Conservation (phyloP, 306 rosid genomes). For the Castanospermum australe region DNA sequence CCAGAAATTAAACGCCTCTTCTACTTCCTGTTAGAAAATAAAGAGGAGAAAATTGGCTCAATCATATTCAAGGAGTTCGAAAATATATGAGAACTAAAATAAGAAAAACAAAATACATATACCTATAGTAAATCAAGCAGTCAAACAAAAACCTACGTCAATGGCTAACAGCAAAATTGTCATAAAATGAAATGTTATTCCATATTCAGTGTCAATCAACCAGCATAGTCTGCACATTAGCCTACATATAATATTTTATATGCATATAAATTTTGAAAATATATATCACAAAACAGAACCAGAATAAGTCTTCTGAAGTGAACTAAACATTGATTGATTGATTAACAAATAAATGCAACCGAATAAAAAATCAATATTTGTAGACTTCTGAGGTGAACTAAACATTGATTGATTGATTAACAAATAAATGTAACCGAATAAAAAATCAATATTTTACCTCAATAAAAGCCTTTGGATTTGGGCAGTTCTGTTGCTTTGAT, state of each 20-base stretch:
- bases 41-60: background rate
- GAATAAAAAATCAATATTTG: no score
- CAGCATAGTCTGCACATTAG: background rate
- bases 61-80: background rate
- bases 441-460: slow-evolving; percentile 53
- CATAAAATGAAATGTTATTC: background rate
- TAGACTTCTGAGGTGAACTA: background rate
- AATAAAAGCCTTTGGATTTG: slow-evolving; percentile 89
- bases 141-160: background rate
- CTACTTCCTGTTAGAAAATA: slow-evolving; percentile 76
- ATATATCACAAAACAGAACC: background rate
- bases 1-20: slow-evolving; percentile 77
- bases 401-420: slow-evolving; percentile 13
- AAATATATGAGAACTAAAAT: background rate
- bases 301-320: background rate
- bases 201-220: background rate
- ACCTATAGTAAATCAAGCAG: slow-evolving; percentile 3
- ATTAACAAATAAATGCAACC: background rate
- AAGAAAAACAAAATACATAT: background rate
- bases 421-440: background rate
- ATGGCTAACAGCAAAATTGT: background rate
- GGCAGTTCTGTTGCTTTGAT: slow-evolving; percentile 91
- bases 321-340: slow-evolving; percentile 9
- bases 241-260: background rate
- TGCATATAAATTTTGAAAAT: background rate